These are phyloP conservation scores for Raddia distichophylla DNA, from an alignment of 176 grass and related monocot genomes.

Conservation along the genomic window DNA sequence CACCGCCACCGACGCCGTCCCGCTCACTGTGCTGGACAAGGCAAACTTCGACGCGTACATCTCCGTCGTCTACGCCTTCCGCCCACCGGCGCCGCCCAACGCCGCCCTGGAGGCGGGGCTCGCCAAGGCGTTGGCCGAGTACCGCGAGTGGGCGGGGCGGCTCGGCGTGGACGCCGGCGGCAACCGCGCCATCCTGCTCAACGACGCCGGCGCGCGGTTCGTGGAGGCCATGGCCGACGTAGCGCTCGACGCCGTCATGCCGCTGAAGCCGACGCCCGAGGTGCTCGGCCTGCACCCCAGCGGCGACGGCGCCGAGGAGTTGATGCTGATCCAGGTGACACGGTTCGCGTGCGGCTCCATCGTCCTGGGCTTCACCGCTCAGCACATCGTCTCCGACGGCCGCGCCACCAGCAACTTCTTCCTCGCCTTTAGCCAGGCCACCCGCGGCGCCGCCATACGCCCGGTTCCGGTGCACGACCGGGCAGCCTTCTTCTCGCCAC, in stretches of 20 bases:
- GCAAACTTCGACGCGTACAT: conserved; percentile 26
- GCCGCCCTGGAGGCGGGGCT: conserved; percentile 1
- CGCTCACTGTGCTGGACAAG: conserved; percentile 33
- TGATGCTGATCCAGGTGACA: conserved; percentile 33
- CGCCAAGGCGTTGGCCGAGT: conserved; percentile 11
- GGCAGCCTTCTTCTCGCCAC: conserved; percentile 22
- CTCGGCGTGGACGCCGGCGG: conserved; percentile 18
- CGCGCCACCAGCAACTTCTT: conserved; percentile 40
- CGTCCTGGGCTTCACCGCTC: conserved; percentile 31
- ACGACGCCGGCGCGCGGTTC: conserved; percentile 31
- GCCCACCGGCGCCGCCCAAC: neutral
- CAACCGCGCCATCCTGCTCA: conserved; percentile 34
- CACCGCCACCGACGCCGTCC: neutral
- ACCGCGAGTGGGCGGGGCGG: conserved; percentile 42
- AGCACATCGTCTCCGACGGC: conserved; percentile 42
- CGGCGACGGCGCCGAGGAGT: conserved; percentile 18
- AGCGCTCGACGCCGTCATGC: neutral
- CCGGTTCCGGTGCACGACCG: conserved; percentile 37
- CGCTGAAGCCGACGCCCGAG: neutral
- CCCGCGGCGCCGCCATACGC: conserved; percentile 21
- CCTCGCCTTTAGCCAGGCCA: conserved; percentile 44
- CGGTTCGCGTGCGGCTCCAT: conserved; percentile 33
- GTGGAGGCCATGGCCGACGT: conserved; percentile 33
- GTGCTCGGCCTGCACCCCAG: conserved; percentile 15
- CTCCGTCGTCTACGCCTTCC: conserved; percentile 37